phyloP scores from a whole-genome alignment of 345 rosid species.

The Populus pruinosa region DNA sequence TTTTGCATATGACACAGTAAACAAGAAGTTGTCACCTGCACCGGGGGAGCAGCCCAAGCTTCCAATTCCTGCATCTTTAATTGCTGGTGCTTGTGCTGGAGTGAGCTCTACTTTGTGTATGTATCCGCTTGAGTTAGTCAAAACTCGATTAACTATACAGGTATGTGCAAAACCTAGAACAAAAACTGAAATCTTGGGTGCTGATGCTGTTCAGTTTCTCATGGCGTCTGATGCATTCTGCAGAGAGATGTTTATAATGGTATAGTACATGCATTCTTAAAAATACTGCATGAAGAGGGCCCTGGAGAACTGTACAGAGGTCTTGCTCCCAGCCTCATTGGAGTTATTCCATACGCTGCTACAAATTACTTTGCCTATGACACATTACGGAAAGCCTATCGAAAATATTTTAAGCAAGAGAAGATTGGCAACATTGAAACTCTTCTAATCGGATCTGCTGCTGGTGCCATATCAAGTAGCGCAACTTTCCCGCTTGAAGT shows the following conservation, averaged over 20 bases:
- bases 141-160: slow-evolving; percentile 93
- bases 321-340: slow-evolving; percentile 89
- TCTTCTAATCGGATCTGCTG: slow-evolving; percentile 80
- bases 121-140: slow-evolving; percentile 86
- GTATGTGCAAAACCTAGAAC: slow-evolving; percentile 24
- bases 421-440: slow-evolving; percentile 84
- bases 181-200: not conserved
- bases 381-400: slow-evolving; percentile 65
- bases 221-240: slow-evolving; percentile 12
- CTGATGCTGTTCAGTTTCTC: not conserved
- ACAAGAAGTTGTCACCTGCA: slow-evolving; percentile 63
- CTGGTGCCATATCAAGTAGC: slow-evolving; percentile 83
- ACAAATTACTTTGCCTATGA: slow-evolving; percentile 92
- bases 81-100: slow-evolving; percentile 99
- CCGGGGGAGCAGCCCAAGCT: slow-evolving; percentile 66
- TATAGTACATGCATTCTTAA: slow-evolving; percentile 68
- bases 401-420: slow-evolving; percentile 65
- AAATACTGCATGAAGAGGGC: slow-evolving; percentile 74
- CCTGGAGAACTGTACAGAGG: slow-evolving; percentile 88
- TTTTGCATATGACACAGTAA: slow-evolving; percentile 83
- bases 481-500: slow-evolving; percentile 97
- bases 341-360: slow-evolving; percentile 94
- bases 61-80: slow-evolving; percentile 70
- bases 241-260: slow-evolving; percentile 85
- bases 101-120: slow-evolving; percentile 89